Conservation (phyloP, 495 filamentous ascomycete genomes). For the Penicillium flavigenum region DNA sequence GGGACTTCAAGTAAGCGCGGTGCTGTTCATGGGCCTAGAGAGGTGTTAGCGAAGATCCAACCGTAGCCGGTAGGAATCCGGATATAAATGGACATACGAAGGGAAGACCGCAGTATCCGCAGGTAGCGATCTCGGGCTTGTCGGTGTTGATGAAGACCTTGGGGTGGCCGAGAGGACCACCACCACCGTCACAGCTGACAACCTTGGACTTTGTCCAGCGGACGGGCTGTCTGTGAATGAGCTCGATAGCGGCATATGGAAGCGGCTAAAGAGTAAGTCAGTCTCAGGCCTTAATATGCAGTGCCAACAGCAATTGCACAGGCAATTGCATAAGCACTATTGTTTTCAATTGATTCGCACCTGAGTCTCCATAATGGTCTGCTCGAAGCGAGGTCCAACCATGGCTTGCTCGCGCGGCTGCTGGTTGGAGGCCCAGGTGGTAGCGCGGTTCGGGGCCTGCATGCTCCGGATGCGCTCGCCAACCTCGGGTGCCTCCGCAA, state of each 20-base stretch:
- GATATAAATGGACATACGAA: conserved; percentile 62
- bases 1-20: conserved; percentile 73
- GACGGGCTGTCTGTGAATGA: conserved; percentile 95
- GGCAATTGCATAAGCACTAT: neutral
- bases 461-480: conserved; percentile 58
- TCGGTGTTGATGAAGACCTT: conserved; percentile 96
- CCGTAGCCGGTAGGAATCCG: neutral
- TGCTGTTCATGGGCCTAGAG: conserved; percentile 81
- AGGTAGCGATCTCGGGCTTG: conserved; percentile 88
- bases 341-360: conserved; percentile 51
- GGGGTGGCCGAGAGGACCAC: conserved; percentile 88
- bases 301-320: conserved; percentile 9
- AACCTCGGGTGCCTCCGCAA: conserved; percentile 60
- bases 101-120: conserved; percentile 92
- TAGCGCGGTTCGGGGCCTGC: conserved; percentile 85
- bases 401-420: conserved; percentile 76
- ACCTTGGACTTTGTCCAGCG: conserved; percentile 79
- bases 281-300: conserved; percentile 6
- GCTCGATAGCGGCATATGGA: conserved; percentile 83
- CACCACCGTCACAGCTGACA: conserved; percentile 90
- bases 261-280: conserved; percentile 60
- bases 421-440: conserved; percentile 82
- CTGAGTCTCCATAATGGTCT: conserved; percentile 88
- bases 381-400: conserved; percentile 92
- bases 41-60: conserved; percentile 7